Conservation (phyloP, 106 monocot species). For the Allium cepa region DNA sequence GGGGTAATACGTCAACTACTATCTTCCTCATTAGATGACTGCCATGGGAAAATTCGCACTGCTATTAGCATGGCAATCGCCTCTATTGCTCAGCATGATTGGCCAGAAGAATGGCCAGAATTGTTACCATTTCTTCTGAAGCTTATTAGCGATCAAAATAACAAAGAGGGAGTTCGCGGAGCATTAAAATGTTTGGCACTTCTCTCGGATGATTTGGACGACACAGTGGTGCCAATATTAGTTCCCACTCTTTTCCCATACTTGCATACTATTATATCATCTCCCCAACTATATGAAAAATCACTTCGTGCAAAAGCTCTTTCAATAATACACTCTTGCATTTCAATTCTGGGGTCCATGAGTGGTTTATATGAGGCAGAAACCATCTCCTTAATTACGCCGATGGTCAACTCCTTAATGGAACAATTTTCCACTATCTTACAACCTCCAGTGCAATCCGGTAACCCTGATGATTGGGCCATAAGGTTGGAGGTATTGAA, state of each 20-base stretch:
- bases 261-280: conserved; percentile 65
- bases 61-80: conserved; percentile 83
- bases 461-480: conserved; percentile 94
- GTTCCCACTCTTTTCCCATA: conserved; percentile 70
- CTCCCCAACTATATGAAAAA: conserved; percentile 80
- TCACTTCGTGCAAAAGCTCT: conserved; percentile 78
- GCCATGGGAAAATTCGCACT: conserved; percentile 80
- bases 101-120: conserved; percentile 98
- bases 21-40: conserved; percentile 67
- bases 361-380: conserved; percentile 90
- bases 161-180: conserved; percentile 76
- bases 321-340: conserved; percentile 77
- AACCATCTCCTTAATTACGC: conserved; percentile 51
- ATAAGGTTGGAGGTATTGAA: conserved; percentile 91
- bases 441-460: conserved; percentile 54
- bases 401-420: conserved; percentile 59
- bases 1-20: conserved; percentile 61
- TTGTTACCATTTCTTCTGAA: conserved; percentile 77
- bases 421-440: conserved; percentile 70
- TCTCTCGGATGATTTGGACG: conserved; percentile 86
- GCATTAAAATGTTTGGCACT: conserved; percentile 79
- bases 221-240: conserved; percentile 67
- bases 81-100: conserved; percentile 81
- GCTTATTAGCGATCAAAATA: conserved; percentile 57
- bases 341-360: conserved; percentile 80